These are phyloP conservation scores for Pyrus hybrid DNA, from an alignment of 331 rosid genomes.

Conservation along the genomic window DNA sequence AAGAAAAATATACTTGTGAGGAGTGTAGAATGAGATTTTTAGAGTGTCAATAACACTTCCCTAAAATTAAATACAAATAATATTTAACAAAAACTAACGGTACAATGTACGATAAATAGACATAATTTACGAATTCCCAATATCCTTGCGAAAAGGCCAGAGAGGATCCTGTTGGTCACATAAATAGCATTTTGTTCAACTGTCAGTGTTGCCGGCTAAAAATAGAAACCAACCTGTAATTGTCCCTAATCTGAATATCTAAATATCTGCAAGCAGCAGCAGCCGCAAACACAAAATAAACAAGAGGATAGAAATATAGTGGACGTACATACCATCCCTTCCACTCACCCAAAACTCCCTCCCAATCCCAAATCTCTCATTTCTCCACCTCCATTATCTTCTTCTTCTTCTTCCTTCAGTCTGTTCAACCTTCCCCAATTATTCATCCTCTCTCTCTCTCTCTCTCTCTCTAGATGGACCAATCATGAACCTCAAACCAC, in stretches of 20 bases:
- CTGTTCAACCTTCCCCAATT: neutral
- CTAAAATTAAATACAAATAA: too few species aligned
- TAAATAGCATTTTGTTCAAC: too few species aligned
- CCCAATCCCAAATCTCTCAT: neutral
- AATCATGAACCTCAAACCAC: slow-evolving; percentile 46
- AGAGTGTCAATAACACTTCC: too few species aligned
- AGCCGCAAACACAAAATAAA: slow-evolving; percentile 1
- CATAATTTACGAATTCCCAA: fast-evolving
- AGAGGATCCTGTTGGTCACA: too few species aligned
- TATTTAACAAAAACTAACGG: too few species aligned
- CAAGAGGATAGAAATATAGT: slow-evolving; percentile 28
- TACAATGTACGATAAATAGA: fast-evolving
- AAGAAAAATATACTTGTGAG: too few species aligned
- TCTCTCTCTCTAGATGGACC: slow-evolving; percentile 35
- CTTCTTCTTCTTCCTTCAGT: neutral
- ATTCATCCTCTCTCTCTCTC: neutral
- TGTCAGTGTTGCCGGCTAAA: too few species aligned
- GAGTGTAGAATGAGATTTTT: too few species aligned
- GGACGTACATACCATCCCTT: slow-evolving; percentile 35
- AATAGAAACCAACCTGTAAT: too few species aligned
- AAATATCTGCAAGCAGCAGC: neutral
- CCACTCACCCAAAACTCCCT: slow-evolving; percentile 23
- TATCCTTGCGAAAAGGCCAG: too few species aligned
- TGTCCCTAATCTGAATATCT: too few species aligned
- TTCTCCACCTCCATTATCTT: slow-evolving; percentile 15